Base-by-base conservation (phyloP, 208 protist genomes). In the Borovskyia barvae region DNA sequence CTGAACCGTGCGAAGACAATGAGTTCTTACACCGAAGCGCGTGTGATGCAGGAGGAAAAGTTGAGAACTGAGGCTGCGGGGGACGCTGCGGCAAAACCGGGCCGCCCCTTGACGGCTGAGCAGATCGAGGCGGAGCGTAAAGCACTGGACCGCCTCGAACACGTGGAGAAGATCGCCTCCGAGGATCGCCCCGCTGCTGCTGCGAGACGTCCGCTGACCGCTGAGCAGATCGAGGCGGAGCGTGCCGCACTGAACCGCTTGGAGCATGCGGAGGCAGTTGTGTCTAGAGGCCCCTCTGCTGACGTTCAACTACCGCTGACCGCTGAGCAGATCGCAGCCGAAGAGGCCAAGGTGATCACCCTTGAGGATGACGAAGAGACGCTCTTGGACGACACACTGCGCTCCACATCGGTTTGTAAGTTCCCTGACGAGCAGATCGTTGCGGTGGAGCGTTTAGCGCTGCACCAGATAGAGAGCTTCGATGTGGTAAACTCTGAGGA, bases 21-120 rank as follows among this genome's bases (percentile, higher is more conserved):
- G 45, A 5, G 24, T 5, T 39, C 14, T 19, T 66, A 71, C 69
- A 47, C 62, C 29, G 60, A 64, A 15, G 40, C 65, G 1, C 65
- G 56, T 40, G 55, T 26, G 36, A 5, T 28, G 64, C 54, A 56
- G 58, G 56, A 66, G 51, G 40, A 55, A 19, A 51, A n/a, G 32
- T 33, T 22, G 29, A 12, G 24, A 28, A 33, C 33, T 7, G 3
- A 1, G 15, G 0, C 26, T 3, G 33, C 2, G 42, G 25, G 29
- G 43, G 22, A 43, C n/a, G 14, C 7, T 36, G 17, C 36, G 36
- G 11, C n/a, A 32, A 33, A 14, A 35, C 1, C 2, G 42, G 28
- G 42, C 25, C 30, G 40, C 20, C 28, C 17, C 0, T 39, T 45
- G 33, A 48, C 19, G 11, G 8, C 33, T 0, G 48, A 66, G 40